Conservation (phyloP, 1,284 basidiomycete genomes). For the Trametes pubescens region DNA sequence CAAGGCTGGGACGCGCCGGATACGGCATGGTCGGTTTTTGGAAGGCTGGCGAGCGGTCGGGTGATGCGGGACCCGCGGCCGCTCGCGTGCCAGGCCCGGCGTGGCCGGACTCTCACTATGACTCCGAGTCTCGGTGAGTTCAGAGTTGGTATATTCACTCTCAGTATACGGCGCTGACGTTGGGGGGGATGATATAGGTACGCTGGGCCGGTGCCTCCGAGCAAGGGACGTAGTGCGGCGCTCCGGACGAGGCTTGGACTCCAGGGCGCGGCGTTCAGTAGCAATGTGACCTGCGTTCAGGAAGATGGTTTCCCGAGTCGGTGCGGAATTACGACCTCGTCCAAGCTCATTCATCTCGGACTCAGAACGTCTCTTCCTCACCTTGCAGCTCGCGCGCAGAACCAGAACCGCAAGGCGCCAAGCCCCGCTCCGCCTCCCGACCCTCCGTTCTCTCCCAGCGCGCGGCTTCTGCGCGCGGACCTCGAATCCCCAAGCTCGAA, state of each 20-base stretch:
- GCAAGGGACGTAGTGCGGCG: no score
- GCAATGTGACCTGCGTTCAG: background rate
- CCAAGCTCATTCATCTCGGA: background rate
- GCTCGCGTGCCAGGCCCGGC: conserved; percentile 1
- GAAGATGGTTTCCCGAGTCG: background rate
- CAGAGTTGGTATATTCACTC: no score
- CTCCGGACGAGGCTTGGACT: no score
- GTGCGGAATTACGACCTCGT: no score
- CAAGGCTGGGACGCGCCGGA: background rate
- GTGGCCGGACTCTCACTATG: background rate
- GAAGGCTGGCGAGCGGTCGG: background rate
- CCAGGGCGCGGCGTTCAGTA: background rate
- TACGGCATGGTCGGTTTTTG: background rate
- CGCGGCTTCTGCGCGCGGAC: background rate
- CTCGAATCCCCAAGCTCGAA: background rate
- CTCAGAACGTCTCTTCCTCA: no score
- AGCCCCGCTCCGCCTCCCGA: background rate
- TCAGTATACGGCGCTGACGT: no score
- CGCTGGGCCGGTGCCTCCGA: no score
- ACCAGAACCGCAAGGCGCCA: background rate
- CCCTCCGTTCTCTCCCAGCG: background rate
- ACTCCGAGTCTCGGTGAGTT: no score
- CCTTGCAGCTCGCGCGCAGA: no score
- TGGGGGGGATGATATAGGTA: no score
- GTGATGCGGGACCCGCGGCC: background rate